These are phyloP conservation scores for Hygrocybe punicea DNA, from an alignment of 768 basidiomycete species.

Conservation along the genomic window DNA sequence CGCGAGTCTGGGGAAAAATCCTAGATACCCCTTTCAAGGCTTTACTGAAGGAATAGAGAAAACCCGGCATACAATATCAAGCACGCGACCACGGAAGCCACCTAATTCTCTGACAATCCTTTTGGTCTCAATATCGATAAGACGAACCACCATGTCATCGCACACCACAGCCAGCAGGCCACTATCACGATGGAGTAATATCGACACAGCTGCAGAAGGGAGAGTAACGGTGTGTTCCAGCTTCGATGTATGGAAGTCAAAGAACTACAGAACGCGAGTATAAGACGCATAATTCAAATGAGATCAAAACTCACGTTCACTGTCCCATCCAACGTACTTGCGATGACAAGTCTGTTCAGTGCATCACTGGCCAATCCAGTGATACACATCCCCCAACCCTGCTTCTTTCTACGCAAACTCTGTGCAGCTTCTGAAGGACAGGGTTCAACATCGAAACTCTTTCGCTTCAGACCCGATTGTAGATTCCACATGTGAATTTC, in stretches of 20 bases:
- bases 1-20: constrained; percentile 93
- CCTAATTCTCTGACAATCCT: constrained; percentile 84
- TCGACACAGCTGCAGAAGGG: constrained; percentile 64
- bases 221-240: constrained; percentile 65
- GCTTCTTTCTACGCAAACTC: constrained; percentile 40
- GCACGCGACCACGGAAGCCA: constrained; percentile 77
- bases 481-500: constrained; percentile 92
- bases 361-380: constrained; percentile 85
- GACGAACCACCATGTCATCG: constrained; percentile 80
- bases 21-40: constrained; percentile 38
- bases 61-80: constrained; percentile 65
- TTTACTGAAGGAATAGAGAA: neutral
- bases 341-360: constrained; percentile 76
- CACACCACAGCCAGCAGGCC: constrained; percentile 79
- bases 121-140: constrained; percentile 89
- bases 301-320: constrained; percentile 61
- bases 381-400: constrained; percentile 53
- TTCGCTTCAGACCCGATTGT: constrained; percentile 87
- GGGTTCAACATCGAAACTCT: constrained; percentile 66
- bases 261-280: constrained; percentile 60
- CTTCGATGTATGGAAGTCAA: constrained; percentile 87
- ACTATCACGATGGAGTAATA: constrained; percentile 79
- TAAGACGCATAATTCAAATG: neutral
- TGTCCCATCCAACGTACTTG: constrained; percentile 83
- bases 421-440: constrained; percentile 54